phyloP scores from a whole-genome alignment of 805 yeast species.

The Ogataea degrootiae region DNA sequence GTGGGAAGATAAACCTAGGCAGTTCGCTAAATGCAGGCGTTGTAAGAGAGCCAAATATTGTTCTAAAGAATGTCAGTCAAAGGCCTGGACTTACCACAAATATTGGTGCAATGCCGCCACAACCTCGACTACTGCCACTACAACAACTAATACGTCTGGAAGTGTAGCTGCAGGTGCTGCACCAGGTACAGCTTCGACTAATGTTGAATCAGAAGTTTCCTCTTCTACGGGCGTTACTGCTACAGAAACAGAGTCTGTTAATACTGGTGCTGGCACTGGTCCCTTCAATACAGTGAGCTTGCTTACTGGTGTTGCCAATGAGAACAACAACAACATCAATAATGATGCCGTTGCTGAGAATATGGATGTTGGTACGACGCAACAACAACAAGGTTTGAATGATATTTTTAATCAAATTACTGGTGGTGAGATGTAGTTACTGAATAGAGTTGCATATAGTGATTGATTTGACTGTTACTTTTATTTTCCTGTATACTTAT shows the following conservation, averaged over 20 bases:
- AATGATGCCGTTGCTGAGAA: too few relatives aligned
- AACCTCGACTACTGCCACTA: slow-evolving; percentile 2
- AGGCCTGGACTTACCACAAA: slow-evolving; percentile 89
- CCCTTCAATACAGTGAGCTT: background rate
- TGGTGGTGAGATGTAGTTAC: too few relatives aligned
- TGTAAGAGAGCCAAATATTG: slow-evolving; percentile 96
- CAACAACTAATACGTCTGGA: background rate
- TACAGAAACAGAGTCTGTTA: too few relatives aligned
- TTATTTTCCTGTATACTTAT: too few relatives aligned
- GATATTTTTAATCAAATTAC: too few relatives aligned
- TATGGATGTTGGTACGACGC: too few relatives aligned
- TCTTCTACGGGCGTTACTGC: too few relatives aligned
- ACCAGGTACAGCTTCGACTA: background rate
- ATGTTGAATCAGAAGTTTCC: too few relatives aligned
- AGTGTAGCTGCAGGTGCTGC: background rate
- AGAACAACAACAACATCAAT: background rate
- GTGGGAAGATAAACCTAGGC: slow-evolving; percentile 89
- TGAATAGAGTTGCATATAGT: background rate
- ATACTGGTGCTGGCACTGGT: background rate
- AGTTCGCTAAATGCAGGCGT: slow-evolving; percentile 90
- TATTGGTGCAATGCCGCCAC: slow-evolving; percentile 73
- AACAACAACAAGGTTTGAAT: too few relatives aligned
- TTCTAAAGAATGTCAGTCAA: slow-evolving; percentile 84
- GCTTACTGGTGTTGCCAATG: background rate
- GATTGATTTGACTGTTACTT: background rate